A percentile compares a stretch with the other conserved stretches of the same genome.
phyloP scores from a whole-genome alignment of 306 rosid genomes.

The Fragaria nilgerrensis region DNA sequence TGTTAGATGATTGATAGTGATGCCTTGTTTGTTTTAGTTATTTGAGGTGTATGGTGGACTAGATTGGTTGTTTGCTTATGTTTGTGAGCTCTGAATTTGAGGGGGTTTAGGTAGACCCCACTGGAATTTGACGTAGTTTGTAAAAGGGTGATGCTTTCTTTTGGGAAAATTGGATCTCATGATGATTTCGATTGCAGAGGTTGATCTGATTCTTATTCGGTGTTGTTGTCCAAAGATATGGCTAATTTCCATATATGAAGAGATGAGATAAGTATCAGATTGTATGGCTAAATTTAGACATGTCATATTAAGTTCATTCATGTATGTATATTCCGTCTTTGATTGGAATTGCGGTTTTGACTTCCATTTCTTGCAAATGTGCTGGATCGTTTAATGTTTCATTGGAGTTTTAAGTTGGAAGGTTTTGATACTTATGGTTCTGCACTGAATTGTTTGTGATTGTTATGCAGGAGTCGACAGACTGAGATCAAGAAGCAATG shows the following conservation, averaged over 20 bases:
- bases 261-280: not conserved
- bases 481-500: slow-evolving; percentile 59
- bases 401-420: not conserved
- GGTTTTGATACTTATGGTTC: slow-evolving; percentile 23
- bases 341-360: slow-evolving; percentile 19
- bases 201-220: slow-evolving; percentile 22
- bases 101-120: slow-evolving; percentile 33
- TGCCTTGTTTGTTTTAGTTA: slow-evolving; percentile 15
- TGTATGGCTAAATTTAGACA: not conserved
- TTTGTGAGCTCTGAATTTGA: slow-evolving; percentile 16
- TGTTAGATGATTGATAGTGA: not conserved
- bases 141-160: not conserved
- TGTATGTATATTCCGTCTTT: not conserved
- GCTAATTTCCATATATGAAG: slow-evolving; percentile 9
- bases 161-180: slow-evolving; percentile 32
- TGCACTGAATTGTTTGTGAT: slow-evolving; percentile 21
- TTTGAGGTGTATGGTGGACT: slow-evolving; percentile 3
- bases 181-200: slow-evolving; percentile 23
- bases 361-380: slow-evolving; percentile 8
- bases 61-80: slow-evolving; percentile 17
- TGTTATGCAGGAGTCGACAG: slow-evolving; percentile 60
- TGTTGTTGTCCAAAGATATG: slow-evolving; percentile 11
- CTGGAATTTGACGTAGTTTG: slow-evolving; percentile 27
- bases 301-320: not conserved
- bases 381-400: not conserved